A percentile compares a stretch with the other conserved stretches of the same genome.
phyloP scores from a whole-genome alignment of 139 green algal species.

The Tetradesmus lagerheimii region DNA sequence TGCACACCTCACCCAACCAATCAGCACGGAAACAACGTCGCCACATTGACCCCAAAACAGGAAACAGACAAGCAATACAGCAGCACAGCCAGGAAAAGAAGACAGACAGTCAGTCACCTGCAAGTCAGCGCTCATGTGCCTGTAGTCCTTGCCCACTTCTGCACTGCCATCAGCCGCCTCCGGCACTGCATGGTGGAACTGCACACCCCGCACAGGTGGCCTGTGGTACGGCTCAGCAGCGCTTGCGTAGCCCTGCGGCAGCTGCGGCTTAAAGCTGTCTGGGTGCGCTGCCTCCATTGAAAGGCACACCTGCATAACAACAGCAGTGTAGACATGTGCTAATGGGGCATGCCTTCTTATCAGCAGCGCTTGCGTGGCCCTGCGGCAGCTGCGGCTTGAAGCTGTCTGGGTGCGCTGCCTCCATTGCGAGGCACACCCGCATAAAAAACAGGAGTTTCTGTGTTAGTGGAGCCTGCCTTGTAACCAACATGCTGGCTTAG shows the following conservation, averaged over 20 bases:
- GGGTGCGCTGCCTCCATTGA: slow-evolving; percentile 27
- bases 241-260: not conserved
- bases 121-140: slow-evolving; percentile 84
- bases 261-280: slow-evolving; percentile 27
- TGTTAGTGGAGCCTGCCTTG: too few species aligned
- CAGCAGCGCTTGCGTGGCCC: not conserved
- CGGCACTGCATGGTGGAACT: slow-evolving; percentile 79
- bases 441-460: not conserved
- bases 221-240: slow-evolving; percentile 47
- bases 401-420: slow-evolving; percentile 9
- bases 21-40: too few species aligned
- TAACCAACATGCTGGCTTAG: not conserved
- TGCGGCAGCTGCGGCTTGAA: slow-evolving; percentile 36
- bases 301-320: not conserved
- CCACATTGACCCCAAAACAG: too few species aligned
- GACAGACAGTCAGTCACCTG: too few species aligned
- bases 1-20: slow-evolving; percentile 87
- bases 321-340: too few species aligned
- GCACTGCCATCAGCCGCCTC: slow-evolving; percentile 49
- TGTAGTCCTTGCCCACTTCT: slow-evolving; percentile 83
- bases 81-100: too few species aligned
- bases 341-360: too few species aligned
- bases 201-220: slow-evolving; percentile 80
- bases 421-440: slow-evolving; percentile 27
- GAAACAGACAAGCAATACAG: too few species aligned